Evolutionary conservation across 495 filamentous ascomycete genomes (phyloP), one percentile per base, ranked within the genome.

Genomic region (Lepidopterella palustris): DNA sequence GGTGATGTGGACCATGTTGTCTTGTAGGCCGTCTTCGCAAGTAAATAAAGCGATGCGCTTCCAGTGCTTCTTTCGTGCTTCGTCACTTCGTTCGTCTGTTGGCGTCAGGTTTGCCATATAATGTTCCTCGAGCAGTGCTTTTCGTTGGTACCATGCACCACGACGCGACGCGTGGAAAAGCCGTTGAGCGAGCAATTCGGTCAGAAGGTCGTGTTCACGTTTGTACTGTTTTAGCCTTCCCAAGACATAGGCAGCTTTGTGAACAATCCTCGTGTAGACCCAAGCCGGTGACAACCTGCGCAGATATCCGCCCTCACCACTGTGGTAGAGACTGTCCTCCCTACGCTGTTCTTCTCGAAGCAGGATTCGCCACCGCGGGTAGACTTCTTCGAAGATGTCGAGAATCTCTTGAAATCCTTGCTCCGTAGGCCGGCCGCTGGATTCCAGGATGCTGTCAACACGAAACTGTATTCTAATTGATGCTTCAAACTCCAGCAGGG

Each of bases 81-180:
- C 85, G 27, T 80, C 78, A 45, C 68, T 79, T 50, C 80, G 77
- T 11, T 72, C 78, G 11, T 78, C 76, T 0, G 71, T 67, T 0
- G 83, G 75, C 0, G 77, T 80, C 2, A 88, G 67, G 0, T 78
- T 76, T 70, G 81, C 78, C 88, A 97, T 92, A 68, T 98, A 97
- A 63, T 92, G 90, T 72, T 98, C 93, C 74, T 98, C 93, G 18
- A 98, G 71, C 5, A 98, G 74, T 0, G 93, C 93, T 74, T 92
- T 96, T 15, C 93, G 88, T 71, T 97, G 91, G 68, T 97, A 97
- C 93, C 93, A 98, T 1, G 84, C 84, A 0, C 93, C 93, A 23
- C 92, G 84, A 25, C 92, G 81, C 13, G 89, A 81, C 39, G 86
- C 77, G 69, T 97, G 92, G 70, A 97, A 96, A 10, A 95, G 79